Evolutionary conservation across 1,284 basidiomycete genomes (phyloP).

Genomic region (Coriolopsis trogii): DNA sequence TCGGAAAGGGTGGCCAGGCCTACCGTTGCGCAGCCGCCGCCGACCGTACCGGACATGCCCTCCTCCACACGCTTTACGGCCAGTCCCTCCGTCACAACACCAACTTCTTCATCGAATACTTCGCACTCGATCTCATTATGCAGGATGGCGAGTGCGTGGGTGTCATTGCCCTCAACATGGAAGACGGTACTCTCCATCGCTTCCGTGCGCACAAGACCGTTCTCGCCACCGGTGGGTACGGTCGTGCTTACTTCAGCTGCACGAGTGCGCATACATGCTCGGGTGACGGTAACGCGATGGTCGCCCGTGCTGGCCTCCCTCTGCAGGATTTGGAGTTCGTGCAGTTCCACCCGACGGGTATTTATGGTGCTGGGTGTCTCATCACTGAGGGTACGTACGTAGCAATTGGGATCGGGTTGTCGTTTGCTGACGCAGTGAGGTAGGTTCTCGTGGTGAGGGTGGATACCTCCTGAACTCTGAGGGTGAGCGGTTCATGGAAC

Average conservation of each 20-base stretch:
- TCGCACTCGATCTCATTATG: slow-evolving; percentile 98
- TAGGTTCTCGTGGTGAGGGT: slow-evolving; percentile 98
- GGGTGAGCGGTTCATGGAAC: slow-evolving; percentile 99
- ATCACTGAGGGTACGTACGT: slow-evolving; percentile 86
- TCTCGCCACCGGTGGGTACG: slow-evolving; percentile 97
- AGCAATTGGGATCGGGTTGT: neutral
- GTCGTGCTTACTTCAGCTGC: slow-evolving; percentile 98
- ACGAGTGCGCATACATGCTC: slow-evolving; percentile 99
- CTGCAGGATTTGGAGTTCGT: slow-evolving; percentile 99
- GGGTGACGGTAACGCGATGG: slow-evolving; percentile 99
- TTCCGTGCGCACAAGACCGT: slow-evolving; percentile 99
- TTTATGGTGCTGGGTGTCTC: slow-evolving; percentile 98
- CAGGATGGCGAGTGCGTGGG: slow-evolving; percentile 99
- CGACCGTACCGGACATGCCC: slow-evolving; percentile 98
- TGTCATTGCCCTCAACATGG: slow-evolving; percentile 99
- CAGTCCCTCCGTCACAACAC: slow-evolving; percentile 99
- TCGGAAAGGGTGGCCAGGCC: slow-evolving; percentile 98
- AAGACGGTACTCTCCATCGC: slow-evolving; percentile 98
- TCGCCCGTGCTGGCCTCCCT: slow-evolving; percentile 94
- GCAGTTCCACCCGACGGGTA: slow-evolving; percentile 99
- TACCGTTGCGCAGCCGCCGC: slow-evolving; percentile 99
- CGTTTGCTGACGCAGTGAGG: neutral
- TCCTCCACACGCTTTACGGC: slow-evolving; percentile 98
- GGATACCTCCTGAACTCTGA: slow-evolving; percentile 98
- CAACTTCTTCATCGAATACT: slow-evolving; percentile 99